Evolutionary conservation across 371 early-diverging fungal genomes (phyloP).

Genomic region (Lichtheimia hyalospora): DNA sequence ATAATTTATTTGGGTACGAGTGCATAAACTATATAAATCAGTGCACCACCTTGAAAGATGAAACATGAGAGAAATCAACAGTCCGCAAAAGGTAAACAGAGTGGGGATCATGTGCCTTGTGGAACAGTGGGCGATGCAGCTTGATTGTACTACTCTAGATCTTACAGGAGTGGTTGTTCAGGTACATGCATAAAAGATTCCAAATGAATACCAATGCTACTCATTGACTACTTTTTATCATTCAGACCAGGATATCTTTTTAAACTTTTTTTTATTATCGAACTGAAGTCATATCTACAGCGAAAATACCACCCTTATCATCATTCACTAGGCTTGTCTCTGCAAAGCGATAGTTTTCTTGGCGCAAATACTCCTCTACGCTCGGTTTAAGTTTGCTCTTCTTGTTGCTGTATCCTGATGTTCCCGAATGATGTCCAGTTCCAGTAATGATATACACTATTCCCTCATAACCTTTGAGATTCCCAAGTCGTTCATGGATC

Average conservation of each 20-base stretch:
- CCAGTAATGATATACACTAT: conserved; percentile 25
- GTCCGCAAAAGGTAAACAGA: too few species aligned
- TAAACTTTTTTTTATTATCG: not conserved
- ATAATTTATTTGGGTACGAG: too few species aligned
- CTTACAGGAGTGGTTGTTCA: too few species aligned
- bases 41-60: too few species aligned
- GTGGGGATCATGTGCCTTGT: too few species aligned
- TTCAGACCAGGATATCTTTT: not conserved
- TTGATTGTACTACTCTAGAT: too few species aligned
- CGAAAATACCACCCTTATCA: conserved; percentile 47
- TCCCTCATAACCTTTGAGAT: conserved; percentile 29
- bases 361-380: conserved; percentile 31
- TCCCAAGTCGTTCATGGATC: conserved; percentile 48
- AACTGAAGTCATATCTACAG: conserved; percentile 16
- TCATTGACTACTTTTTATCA: too few species aligned
- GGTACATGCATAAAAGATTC: too few species aligned
- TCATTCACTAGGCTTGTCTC: conserved; percentile 46
- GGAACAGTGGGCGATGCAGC: too few species aligned
- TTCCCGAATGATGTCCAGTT: conserved; percentile 33
- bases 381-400: conserved; percentile 41
- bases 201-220: too few species aligned
- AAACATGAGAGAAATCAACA: too few species aligned
- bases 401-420: conserved; percentile 39
- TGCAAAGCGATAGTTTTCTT: conserved; percentile 38
- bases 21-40: too few species aligned